Evolutionary conservation across 208 protist genomes (phyloP).

Genomic region (Acanthamoeba healyi): DNA sequence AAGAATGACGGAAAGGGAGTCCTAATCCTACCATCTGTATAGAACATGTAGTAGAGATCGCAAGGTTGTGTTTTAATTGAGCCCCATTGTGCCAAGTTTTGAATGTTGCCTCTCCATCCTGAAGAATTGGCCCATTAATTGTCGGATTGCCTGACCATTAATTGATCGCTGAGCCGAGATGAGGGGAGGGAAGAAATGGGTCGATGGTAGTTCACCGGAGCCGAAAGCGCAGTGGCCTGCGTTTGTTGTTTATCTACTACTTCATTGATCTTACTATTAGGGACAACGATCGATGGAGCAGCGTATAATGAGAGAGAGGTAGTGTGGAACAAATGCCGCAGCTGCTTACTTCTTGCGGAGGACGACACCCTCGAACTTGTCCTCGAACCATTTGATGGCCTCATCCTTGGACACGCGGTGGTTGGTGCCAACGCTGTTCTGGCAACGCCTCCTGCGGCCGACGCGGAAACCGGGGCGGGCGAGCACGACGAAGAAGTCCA

Average conservation of each 20-base stretch:
- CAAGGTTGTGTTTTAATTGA: neutral
- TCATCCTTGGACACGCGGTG: slow-evolving; percentile 98
- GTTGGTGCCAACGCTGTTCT: slow-evolving; percentile 92
- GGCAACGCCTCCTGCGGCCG: slow-evolving; percentile 83
- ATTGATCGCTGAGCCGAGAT: too few species aligned
- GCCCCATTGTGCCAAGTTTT: too few species aligned
- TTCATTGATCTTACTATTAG: neutral
- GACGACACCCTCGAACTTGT: slow-evolving; percentile 98
- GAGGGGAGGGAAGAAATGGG: neutral
- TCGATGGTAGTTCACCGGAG: neutral
- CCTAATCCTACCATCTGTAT: neutral
- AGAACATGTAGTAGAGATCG: too few species aligned
- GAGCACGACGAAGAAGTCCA: slow-evolving; percentile 99
- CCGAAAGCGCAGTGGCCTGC: neutral
- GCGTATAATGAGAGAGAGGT: neutral
- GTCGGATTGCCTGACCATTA: too few species aligned
- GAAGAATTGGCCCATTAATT: too few species aligned
- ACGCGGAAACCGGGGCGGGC: slow-evolving; percentile 97
- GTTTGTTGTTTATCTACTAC: too few species aligned
- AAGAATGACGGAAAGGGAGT: neutral
- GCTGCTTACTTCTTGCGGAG: slow-evolving; percentile 84
- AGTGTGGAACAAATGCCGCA: neutral
- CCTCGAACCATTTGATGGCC: slow-evolving; percentile 99
- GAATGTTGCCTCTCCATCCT: too few species aligned
- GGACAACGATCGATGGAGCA: neutral